Base-by-base conservation (phyloP, 2,329 filamentous ascomycete genomes). In the Cadophora sp. region DNA sequence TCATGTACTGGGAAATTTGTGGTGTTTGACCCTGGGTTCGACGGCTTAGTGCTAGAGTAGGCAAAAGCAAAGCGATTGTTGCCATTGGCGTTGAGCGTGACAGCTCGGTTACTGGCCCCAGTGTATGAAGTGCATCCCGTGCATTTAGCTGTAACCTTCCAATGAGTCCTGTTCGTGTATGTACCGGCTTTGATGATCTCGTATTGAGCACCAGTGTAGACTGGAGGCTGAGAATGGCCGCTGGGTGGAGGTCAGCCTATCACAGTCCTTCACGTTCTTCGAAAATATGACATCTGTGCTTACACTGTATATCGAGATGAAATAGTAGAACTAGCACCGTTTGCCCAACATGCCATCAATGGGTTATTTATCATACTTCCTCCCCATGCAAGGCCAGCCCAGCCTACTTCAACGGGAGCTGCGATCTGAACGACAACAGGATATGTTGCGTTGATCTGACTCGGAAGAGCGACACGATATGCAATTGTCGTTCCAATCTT, bases 111-210 rank as follows among this genome's bases (percentile, higher is more conserved):
- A n/a, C 4, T 27, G 4, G 60, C 37, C 2, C 48, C 55, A 27
- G 34, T 64, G 31, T 40, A 71, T 9, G 67, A 61, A 1, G 67
- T 69, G 53, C 69, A 71, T 12, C 69, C 69, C n/a, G 65, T 64
- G 40, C 69, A 71, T 61, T 71, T 71, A 6, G 65, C 68, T 12
- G 69, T 71, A 51, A 64, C 64, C 59, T 68, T 66, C 56, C 62
- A 67, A 50, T 71, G 69, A 22, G 65, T 71, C 4, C 58, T 40
- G 43, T 71, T 71, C 6, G 64, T 64, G n/a, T 68, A 61, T 1
- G 69, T 71, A 9, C 69, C 69, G 22, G 65, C 65, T 37, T 69
- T 69, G 22, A 71, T 60, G 16, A 65, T 29, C 7, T 48, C 43
- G 40, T 68, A 69, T 4, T 63, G 43, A 19, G 69, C 69, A n/a